These are phyloP conservation scores for Cucurbita argyrosperma DNA, from an alignment of 306 rosid species.

Conservation along the genomic window DNA sequence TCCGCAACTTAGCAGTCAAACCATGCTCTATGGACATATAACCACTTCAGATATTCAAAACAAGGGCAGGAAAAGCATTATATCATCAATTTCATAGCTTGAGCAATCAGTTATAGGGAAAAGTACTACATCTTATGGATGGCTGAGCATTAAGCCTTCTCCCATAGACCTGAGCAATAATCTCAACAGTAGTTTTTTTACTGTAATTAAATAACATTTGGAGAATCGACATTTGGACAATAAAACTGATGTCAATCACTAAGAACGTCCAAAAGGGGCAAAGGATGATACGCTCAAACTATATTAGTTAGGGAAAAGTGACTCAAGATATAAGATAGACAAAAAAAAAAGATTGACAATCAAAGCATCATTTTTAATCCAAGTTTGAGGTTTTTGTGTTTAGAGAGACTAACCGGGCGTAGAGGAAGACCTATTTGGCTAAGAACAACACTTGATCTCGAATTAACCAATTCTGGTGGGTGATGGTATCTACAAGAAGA, in stretches of 20 bases:
- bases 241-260: background rate
- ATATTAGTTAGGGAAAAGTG: background rate
- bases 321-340: background rate
- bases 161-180: background rate
- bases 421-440: constrained; percentile 77
- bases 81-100: background rate
- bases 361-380: background rate
- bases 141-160: background rate
- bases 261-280: background rate
- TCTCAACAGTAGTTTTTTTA: background rate
- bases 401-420: constrained; percentile 59
- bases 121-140: background rate
- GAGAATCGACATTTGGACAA: background rate
- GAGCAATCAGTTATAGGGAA: background rate
- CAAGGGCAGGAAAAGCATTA: background rate
- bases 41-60: background rate
- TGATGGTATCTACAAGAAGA: constrained; percentile 97
- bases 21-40: background rate
- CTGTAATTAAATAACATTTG: background rate
- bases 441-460: constrained; percentile 35
- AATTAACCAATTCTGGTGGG: constrained; percentile 49
- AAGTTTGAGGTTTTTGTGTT: background rate
- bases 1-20: background rate
- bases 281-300: background rate
- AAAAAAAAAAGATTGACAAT: background rate